Conservation (phyloP, 768 basidiomycete species). For the Megacollybia marginata region DNA sequence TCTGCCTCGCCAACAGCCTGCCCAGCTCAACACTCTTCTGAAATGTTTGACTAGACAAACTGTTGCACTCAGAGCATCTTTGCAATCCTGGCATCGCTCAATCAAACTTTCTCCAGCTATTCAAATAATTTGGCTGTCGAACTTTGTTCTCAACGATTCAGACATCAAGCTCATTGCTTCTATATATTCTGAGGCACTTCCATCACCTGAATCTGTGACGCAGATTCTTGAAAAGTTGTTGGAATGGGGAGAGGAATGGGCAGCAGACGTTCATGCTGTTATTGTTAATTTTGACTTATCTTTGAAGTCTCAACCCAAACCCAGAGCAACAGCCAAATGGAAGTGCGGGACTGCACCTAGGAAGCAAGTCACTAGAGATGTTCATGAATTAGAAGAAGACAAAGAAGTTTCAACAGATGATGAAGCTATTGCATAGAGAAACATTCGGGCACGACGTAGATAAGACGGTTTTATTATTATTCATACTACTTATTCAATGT, state of each 20-base stretch:
- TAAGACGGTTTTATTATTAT: too few species aligned
- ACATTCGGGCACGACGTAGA: too few species aligned
- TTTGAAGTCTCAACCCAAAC: neutral
- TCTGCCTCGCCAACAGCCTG: neutral
- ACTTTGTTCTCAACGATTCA: neutral
- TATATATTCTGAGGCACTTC: neutral
- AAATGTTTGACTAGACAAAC: neutral
- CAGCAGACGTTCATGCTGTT: neutral
- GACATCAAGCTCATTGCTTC: neutral
- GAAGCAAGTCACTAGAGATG: too few species aligned
- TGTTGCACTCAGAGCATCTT: neutral
- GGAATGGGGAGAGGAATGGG: neutral
- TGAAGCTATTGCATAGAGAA: neutral
- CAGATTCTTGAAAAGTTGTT: neutral
- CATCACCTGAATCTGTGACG: neutral
- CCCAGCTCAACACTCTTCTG: neutral
- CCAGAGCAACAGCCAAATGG: neutral
- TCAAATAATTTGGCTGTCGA: neutral
- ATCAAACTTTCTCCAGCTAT: neutral
- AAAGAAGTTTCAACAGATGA: neutral
- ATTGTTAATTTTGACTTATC: neutral
- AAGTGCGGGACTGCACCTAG: too few species aligned
- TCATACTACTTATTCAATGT: neutral
- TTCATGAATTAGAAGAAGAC: neutral
- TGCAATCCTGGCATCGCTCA: neutral